These are phyloP conservation scores for baker's yeast (Saccharomyces cerevisiae) DNA, from an alignment of 805 yeast genomes.

Conservation along the genomic window DNA sequence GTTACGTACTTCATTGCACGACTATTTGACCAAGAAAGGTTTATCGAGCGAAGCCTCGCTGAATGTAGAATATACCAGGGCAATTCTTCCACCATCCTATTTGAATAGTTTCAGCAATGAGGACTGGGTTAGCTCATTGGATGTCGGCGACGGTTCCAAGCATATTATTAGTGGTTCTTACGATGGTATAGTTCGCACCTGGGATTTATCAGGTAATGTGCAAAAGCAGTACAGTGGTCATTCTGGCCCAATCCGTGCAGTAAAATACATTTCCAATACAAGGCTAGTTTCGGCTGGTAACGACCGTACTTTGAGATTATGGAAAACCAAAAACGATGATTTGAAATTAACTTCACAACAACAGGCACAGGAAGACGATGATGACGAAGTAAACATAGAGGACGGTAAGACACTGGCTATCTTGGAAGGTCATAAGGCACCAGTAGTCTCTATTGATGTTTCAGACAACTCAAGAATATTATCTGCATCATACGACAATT, in stretches of 20 bases:
- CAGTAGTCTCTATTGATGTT: constrained; percentile 73
- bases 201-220: constrained; percentile 73
- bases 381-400: constrained; percentile 43
- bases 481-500: constrained; percentile 76
- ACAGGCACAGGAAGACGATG: constrained; percentile 18
- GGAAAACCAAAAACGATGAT: constrained; percentile 56
- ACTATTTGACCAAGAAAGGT: constrained; percentile 67
- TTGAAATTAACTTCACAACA: constrained; percentile 4
- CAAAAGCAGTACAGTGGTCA: constrained; percentile 81
- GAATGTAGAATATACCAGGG: constrained; percentile 81
- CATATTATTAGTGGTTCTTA: constrained; percentile 81
- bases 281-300: constrained; percentile 79
- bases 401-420: constrained; percentile 76
- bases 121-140: constrained; percentile 85
- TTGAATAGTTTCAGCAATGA: constrained; percentile 83
- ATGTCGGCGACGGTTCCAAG: constrained; percentile 29
- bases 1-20: constrained; percentile 69
- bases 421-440: constrained; percentile 81
- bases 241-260: constrained; percentile 76
- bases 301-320: constrained; percentile 80
- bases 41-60: constrained; percentile 74
- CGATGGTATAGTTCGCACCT: constrained; percentile 89
- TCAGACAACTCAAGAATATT: constrained; percentile 52
- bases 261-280: constrained; percentile 67
- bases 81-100: constrained; percentile 89